Evolutionary conservation across 345 rosid genomes (phyloP), one percentile per base, ranked within the genome.

Genomic region (Raphanus raphanistrum): DNA sequence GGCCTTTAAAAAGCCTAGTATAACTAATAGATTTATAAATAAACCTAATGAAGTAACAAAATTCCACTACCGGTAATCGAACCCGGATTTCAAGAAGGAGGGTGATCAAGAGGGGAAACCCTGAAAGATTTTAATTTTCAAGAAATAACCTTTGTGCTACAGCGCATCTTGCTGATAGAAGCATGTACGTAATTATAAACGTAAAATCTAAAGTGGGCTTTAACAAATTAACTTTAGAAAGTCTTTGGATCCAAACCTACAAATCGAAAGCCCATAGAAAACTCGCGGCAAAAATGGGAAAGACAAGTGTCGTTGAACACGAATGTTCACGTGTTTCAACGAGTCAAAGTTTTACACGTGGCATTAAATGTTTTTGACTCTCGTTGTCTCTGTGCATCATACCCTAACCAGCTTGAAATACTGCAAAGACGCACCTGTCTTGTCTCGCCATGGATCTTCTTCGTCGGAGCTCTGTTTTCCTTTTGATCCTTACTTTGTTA

Each of bases 321-420:
- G 6, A 26, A 6, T 2, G 9, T 38, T 17, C n/a, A 84, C 88
- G 83, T 87, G 84, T 80, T 55, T 31, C 29, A 17, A 25, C 88
- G 71, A 87, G 76, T 85, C 4, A 66, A 7, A 50, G 2, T 0
- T 9, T 8, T 28, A 61, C 89, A 85, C 79, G 83, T 88, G 58
- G 54, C 73, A 8, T 2, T 27, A 2, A 62, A 48, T 4, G 5
- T 50, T 25, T 25, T 58, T 77, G 64, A 76, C 76, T 73, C 33
- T 26, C 12, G 27, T 26, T 57, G 63, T 41, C 61, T 45, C 36
- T 41, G 17, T 31, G 29, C 52, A 26, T 12, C 3, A 13, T 66
- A n/a, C 43, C 57, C 70, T 48, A 4, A 45, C 68, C 16, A 68
- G 60, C 79, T 29, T 71, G 43, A 52, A 68, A n/a, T 15, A 28